These are phyloP conservation scores for Pseudonectria buxi DNA, from an alignment of 2,329 filamentous ascomycete species.

Conservation along the genomic window DNA sequence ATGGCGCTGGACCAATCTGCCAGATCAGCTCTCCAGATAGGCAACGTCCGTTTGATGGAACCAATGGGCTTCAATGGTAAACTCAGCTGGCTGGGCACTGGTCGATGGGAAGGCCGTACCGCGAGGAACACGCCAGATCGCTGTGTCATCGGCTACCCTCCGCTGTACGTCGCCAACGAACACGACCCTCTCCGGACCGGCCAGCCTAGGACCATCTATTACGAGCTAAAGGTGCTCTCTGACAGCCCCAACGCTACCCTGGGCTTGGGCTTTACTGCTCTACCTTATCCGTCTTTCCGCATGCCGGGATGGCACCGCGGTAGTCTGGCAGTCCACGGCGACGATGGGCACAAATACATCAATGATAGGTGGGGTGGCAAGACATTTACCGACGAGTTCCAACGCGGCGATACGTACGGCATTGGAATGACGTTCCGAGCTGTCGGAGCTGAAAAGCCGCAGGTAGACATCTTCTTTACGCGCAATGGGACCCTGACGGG, in stretches of 20 bases:
- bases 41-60: conserved; percentile 48
- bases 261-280: conserved; percentile 63
- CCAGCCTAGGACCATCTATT: conserved; percentile 55
- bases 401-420: conserved; percentile 60
- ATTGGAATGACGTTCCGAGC: conserved; percentile 60
- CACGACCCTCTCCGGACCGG: conserved; percentile 47
- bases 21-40: conserved; percentile 39
- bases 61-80: conserved; percentile 42
- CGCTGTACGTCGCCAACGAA: conserved; percentile 56
- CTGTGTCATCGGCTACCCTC: conserved; percentile 60
- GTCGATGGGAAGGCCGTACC: conserved; percentile 45
- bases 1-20: conserved; percentile 41
- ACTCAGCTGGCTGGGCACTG: conserved; percentile 38
- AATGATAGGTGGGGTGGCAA: conserved; percentile 70
- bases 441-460: conserved; percentile 21
- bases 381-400: conserved; percentile 59
- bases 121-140: conserved; percentile 47
- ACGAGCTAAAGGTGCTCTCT: conserved; percentile 55
- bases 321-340: conserved; percentile 68
- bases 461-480: conserved; percentile 56
- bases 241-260: conserved; percentile 44
- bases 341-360: conserved; percentile 70
- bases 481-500: conserved; percentile 53
- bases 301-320: conserved; percentile 77
- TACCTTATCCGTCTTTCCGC: conserved; percentile 71